Conservation (phyloP, 2,329 filamentous ascomycete genomes). For the Tolypocladium capitatum region DNA sequence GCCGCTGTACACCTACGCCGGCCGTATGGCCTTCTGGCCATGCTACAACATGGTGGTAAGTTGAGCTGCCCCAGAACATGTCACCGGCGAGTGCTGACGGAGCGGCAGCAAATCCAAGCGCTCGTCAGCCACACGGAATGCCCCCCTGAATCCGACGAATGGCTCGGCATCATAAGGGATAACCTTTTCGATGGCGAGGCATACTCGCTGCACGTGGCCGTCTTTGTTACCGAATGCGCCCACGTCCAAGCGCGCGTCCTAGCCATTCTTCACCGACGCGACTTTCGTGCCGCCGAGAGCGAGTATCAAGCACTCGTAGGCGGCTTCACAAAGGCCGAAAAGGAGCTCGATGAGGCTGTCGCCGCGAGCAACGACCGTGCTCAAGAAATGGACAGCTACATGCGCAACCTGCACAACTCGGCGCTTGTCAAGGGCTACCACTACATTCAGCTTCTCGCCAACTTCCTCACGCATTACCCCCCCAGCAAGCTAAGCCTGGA, state of each 20-base stretch:
- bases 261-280: slow-evolving; percentile 11
- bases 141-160: slow-evolving; percentile 22
- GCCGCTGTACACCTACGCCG: slow-evolving; percentile 10
- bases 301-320: slow-evolving; percentile 14
- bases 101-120: slow-evolving; percentile 22
- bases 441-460: slow-evolving; percentile 17
- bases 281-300: slow-evolving; percentile 14
- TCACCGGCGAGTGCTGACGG: slow-evolving; percentile 5
- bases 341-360: slow-evolving; percentile 8
- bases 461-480: slow-evolving; percentile 21
- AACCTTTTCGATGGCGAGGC: slow-evolving; percentile 12
- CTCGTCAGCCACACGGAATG: slow-evolving; percentile 17
- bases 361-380: slow-evolving; percentile 1
- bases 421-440: slow-evolving; percentile 22
- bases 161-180: slow-evolving; percentile 18
- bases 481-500: slow-evolving; percentile 10
- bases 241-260: slow-evolving; percentile 15
- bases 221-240: slow-evolving; percentile 15
- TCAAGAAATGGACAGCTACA: slow-evolving; percentile 14
- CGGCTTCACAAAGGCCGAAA: slow-evolving; percentile 13
- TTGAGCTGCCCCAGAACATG: neutral
- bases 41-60: slow-evolving; percentile 24
- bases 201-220: slow-evolving; percentile 13
- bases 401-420: slow-evolving; percentile 19
- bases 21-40: slow-evolving; percentile 23